Evolutionary conservation across 1,139 yeast genomes (phyloP).

Genomic region (Arxiozyma slooffiae): DNA sequence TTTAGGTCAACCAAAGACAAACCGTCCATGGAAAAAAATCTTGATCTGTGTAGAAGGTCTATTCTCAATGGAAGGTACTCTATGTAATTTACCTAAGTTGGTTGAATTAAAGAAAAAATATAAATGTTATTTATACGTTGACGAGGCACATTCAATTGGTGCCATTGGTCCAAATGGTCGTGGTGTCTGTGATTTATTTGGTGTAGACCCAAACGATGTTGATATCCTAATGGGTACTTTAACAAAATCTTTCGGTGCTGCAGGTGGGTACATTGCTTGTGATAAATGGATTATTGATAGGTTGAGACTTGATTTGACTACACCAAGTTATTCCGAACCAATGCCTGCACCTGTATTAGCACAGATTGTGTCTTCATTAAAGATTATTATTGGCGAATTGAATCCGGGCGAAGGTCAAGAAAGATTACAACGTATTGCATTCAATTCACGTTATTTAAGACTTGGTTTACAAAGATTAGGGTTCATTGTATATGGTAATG

Average conservation of each 20-base stretch:
- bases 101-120: slow-evolving; percentile 73
- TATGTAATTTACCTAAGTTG: slow-evolving; percentile 74
- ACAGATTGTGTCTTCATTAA: slow-evolving; percentile 75
- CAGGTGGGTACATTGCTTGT: slow-evolving; percentile 93
- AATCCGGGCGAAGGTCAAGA: slow-evolving; percentile 91
- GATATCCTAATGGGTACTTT: slow-evolving; percentile 96
- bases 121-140: slow-evolving; percentile 82
- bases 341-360: slow-evolving; percentile 85
- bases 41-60: slow-evolving; percentile 90
- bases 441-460: slow-evolving; percentile 86
- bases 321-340: slow-evolving; percentile 72
- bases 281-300: slow-evolving; percentile 58
- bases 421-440: slow-evolving; percentile 85
- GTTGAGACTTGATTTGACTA: slow-evolving; percentile 62
- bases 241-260: slow-evolving; percentile 96
- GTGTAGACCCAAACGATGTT: slow-evolving; percentile 60
- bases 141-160: slow-evolving; percentile 97
- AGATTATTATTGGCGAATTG: slow-evolving; percentile 67
- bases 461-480: slow-evolving; percentile 87
- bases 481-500: slow-evolving; percentile 87
- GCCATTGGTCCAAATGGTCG: slow-evolving; percentile 91
- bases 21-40: slow-evolving; percentile 95
- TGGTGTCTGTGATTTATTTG: slow-evolving; percentile 91
- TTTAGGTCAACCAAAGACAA: slow-evolving; percentile 93
- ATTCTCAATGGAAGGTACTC: slow-evolving; percentile 96